Conservation (phyloP, 805 yeast genomes). For the Starmerella bacillaris region DNA sequence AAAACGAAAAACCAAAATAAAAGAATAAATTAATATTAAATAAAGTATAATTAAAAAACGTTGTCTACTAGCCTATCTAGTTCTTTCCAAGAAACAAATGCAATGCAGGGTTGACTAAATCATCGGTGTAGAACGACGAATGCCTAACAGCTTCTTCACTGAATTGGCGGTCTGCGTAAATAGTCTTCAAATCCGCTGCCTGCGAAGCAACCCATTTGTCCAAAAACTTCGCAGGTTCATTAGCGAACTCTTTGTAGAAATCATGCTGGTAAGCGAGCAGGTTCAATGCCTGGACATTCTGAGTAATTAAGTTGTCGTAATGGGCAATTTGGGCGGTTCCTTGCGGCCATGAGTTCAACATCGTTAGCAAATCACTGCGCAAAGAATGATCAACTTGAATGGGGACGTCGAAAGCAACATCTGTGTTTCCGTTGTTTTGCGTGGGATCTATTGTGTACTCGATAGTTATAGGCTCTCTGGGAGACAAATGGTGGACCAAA, state of each 20-base stretch:
- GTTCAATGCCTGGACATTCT: slow-evolving; percentile 35
- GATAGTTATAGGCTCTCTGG: slow-evolving; percentile 61
- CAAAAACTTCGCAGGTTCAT: slow-evolving; percentile 62
- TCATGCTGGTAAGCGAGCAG: slow-evolving; percentile 46
- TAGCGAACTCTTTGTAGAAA: slow-evolving; percentile 55
- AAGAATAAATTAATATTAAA: too few species aligned
- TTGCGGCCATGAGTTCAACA: slow-evolving; percentile 26
- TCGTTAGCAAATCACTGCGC: slow-evolving; percentile 23
- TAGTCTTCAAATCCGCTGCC: slow-evolving; percentile 63
- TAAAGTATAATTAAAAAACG: too few species aligned
- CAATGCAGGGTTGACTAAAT: slow-evolving; percentile 58
- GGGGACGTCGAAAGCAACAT: slow-evolving; percentile 57
- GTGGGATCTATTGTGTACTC: slow-evolving; percentile 64
- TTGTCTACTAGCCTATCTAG: not conserved
- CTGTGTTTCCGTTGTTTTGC: slow-evolving; percentile 57
- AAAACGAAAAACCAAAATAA: too few species aligned
- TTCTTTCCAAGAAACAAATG: slow-evolving; percentile 43
- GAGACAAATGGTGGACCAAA: slow-evolving; percentile 47
- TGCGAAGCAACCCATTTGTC: slow-evolving; percentile 62
- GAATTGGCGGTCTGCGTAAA: slow-evolving; percentile 78
- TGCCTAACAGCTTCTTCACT: slow-evolving; percentile 77
- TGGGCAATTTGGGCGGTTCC: slow-evolving; percentile 28
- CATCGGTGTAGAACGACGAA: slow-evolving; percentile 65
- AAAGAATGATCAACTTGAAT: slow-evolving; percentile 31
- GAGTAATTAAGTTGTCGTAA: slow-evolving; percentile 29